phyloP scores from a whole-genome alignment of 140 eudicot genomes.

The Stevia rebaudiana region DNA sequence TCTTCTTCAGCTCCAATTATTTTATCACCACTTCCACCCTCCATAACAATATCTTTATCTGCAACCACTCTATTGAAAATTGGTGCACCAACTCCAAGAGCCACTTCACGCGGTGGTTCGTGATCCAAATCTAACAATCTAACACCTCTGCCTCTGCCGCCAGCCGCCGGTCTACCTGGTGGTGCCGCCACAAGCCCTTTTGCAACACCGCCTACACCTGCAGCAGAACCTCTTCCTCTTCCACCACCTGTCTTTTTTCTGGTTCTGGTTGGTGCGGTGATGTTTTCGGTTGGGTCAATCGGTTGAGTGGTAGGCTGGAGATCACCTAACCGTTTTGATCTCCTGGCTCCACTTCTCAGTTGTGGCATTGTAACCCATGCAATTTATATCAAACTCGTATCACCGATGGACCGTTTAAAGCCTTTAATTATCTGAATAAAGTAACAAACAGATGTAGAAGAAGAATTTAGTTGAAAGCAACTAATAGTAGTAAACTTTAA shows the following conservation, averaged over 20 bases:
- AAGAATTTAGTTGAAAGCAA: neutral
- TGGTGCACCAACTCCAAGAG: constrained; percentile 47
- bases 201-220: constrained; percentile 72
- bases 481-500: neutral
- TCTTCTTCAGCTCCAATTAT: constrained; percentile 77
- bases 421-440: constrained; percentile 22
- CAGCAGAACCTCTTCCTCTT: constrained; percentile 83
- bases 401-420: constrained; percentile 26
- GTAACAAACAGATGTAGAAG: neutral
- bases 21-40: constrained; percentile 80
- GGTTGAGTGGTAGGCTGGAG: constrained; percentile 86
- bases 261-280: constrained; percentile 49
- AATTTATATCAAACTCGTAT: constrained; percentile 49
- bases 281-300: constrained; percentile 48
- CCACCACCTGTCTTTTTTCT: constrained; percentile 85
- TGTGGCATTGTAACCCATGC: constrained; percentile 99
- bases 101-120: constrained; percentile 60
- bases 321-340: constrained; percentile 95
- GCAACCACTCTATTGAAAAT: constrained; percentile 45
- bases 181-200: constrained; percentile 57
- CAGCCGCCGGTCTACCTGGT: constrained; percentile 55
- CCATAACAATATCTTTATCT: constrained; percentile 80
- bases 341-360: constrained; percentile 97
- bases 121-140: constrained; percentile 81
- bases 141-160: constrained; percentile 87